A percentile compares a stretch with the other conserved stretches of the same genome.
Evolutionary conservation across 768 basidiomycete genomes (phyloP).

Genomic region (Infundibulicybe gibba): DNA sequence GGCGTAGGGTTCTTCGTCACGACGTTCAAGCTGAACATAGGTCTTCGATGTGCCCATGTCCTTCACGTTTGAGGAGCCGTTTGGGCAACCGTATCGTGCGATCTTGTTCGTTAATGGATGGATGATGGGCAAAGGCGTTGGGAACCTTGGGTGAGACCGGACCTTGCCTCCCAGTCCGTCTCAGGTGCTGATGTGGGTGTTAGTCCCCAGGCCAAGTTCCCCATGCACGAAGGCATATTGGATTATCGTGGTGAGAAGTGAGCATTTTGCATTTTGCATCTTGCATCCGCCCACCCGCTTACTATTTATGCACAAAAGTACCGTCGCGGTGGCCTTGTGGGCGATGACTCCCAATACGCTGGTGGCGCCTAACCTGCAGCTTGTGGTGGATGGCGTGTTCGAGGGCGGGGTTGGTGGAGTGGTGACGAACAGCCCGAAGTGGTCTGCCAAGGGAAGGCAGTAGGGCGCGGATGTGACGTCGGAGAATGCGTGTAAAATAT

Average conservation of each 20-base stretch:
- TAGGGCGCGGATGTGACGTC: background rate
- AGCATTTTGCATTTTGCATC: constrained; percentile 13
- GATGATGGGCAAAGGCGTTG: constrained; percentile 82
- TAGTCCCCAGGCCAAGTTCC: constrained; percentile 79
- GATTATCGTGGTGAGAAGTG: constrained; percentile 72
- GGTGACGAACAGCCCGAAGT: constrained; percentile 53
- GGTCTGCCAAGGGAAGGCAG: constrained; percentile 37
- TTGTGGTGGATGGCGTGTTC: constrained; percentile 52
- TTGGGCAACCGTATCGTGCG: constrained; percentile 65
- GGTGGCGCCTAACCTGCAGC: constrained; percentile 47
- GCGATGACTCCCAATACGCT: constrained; percentile 46
- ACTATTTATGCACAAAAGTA: constrained; percentile 27
- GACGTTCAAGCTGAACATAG: constrained; percentile 59
- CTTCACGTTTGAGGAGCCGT: constrained; percentile 62
- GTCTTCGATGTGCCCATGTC: constrained; percentile 68
- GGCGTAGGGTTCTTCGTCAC: constrained; percentile 85
- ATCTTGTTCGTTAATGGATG: constrained; percentile 87
- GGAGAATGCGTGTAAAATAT: no score
- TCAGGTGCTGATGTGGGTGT: background rate
- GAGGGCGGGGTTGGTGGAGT: constrained; percentile 67
- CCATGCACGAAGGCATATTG: constrained; percentile 79
- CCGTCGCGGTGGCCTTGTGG: constrained; percentile 68
- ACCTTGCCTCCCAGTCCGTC: no score
- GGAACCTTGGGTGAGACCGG: constrained; percentile 55
- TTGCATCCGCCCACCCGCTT: background rate